phyloP scores from a whole-genome alignment of 202 grass and related monocot species.

The Carex arenaria region DNA sequence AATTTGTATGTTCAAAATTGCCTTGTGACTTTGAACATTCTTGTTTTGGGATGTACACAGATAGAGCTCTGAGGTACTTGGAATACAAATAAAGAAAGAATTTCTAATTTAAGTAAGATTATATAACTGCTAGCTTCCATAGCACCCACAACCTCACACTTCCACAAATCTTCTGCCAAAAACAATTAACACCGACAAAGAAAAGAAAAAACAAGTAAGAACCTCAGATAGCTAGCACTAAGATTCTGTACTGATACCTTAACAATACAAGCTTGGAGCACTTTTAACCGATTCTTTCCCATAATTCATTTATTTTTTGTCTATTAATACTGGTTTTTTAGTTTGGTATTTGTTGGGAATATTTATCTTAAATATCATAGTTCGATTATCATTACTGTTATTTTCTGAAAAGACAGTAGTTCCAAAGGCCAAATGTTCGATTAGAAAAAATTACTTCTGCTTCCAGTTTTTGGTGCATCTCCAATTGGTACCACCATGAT shows the following conservation, averaged over 20 bases:
- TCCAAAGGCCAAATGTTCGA: neutral
- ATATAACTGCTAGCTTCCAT: neutral
- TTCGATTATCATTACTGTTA: neutral
- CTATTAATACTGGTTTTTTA: too few relatives aligned
- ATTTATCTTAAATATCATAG: neutral
- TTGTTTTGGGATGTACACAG: conserved; percentile 12
- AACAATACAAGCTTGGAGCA: neutral
- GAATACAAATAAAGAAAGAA: neutral
- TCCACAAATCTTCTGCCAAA: neutral
- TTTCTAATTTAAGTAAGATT: conserved; percentile 12
- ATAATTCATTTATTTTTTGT: neutral
- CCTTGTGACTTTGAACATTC: neutral
- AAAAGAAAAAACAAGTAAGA: neutral
- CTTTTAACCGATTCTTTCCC: neutral
- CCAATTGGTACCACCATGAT: neutral
- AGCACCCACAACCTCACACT: neutral
- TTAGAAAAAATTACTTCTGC: neutral
- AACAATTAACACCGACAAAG: neutral
- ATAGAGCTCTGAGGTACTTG: neutral
- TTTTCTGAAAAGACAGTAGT: neutral
- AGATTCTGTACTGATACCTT: neutral
- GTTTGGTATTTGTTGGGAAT: neutral
- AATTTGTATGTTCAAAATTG: neutral
- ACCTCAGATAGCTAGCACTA: neutral
- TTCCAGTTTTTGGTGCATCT: neutral